Evolutionary conservation across 148 eudicot species (phyloP), one percentile per base, ranked within the genome.

Genomic region (Rhododendron williamsianum): DNA sequence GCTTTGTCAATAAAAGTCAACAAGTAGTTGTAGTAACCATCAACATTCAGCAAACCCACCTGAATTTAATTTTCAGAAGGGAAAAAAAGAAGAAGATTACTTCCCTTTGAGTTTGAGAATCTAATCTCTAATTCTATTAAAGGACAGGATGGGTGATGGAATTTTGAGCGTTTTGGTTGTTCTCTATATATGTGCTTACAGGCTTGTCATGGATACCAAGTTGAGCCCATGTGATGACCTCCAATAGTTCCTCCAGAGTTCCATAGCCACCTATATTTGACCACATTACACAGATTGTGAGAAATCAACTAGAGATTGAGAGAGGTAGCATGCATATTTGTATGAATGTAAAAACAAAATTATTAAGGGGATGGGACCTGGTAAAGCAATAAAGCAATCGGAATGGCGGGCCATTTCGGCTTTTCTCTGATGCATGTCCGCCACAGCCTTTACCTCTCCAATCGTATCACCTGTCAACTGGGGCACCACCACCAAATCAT

Each of bases 151-250:
- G 45, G 45, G 6, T 6, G 45, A 41, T 41, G 5, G 45, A 6
- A 5, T 48, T 48, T 48, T 48, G 51, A 48, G 9, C 10, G 4
- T 10, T 51, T 56, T 33, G 21, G 74, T 41, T 41, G 45, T 0
- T 41, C 45, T 41, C 45, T 41, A 41, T 41, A 12, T 0, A 13
- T 33, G 45, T 25, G 78, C 90, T 84, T 91, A 94, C 97, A 69
- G 97, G 94, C 86, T 94, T 93, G 82, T 94, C 92, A 85, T 94
- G 97, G 43, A 94, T 94, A 33, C 97, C 97, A 8, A 94, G 92
- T 49, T 94, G 97, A 69, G 95, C 94, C 97, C 95, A 93, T 0
- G 95, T 87, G 13, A 93, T 93, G 27, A 94, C 93, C 85, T 94
- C 97, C 33, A 94, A 78, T 30, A 94, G 84, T 83, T 94, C 95